A percentile compares a stretch with the other conserved stretches of the same genome.
Evolutionary conservation across 768 basidiomycete species (phyloP).

Genomic region (Mycena albidolilacea): DNA sequence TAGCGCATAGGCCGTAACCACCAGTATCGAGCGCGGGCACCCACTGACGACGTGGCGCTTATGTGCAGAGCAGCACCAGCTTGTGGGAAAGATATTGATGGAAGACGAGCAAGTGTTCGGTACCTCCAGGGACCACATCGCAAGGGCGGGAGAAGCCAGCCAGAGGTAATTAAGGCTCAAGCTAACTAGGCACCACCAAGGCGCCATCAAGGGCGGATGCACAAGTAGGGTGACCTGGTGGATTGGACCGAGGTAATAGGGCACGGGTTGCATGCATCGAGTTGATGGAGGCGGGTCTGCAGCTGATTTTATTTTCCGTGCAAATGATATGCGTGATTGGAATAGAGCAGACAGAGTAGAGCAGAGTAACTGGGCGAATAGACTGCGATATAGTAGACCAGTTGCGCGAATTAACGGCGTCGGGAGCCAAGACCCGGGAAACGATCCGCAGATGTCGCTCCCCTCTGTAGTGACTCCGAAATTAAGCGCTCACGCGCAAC

Average conservation of each 20-base stretch:
- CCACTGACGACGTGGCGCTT: not conserved
- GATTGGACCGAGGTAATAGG: not conserved
- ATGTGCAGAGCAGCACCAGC: not conserved
- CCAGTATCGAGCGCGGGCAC: not conserved
- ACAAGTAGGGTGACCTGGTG: not conserved
- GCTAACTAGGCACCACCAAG: not conserved
- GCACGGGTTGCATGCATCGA: not conserved
- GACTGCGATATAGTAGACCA: too few species aligned
- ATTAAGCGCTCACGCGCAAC: too few species aligned
- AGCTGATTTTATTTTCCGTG: too few species aligned
- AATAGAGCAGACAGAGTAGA: too few species aligned
- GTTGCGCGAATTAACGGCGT: too few species aligned
- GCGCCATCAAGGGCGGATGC: not conserved
- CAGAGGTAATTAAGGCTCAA: not conserved
- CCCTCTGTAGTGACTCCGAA: too few species aligned
- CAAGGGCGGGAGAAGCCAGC: conserved; percentile 1
- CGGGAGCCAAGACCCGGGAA: too few species aligned
- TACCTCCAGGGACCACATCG: not conserved
- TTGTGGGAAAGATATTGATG: too few species aligned
- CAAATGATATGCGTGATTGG: too few species aligned
- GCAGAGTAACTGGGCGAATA: too few species aligned
- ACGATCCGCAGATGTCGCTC: too few species aligned
- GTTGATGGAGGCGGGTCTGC: too few species aligned
- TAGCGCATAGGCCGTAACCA: not conserved
- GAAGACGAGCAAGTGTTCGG: not conserved